Conservation (phyloP, 2,329 filamentous ascomycete genomes). For the Didymella exigua region DNA sequence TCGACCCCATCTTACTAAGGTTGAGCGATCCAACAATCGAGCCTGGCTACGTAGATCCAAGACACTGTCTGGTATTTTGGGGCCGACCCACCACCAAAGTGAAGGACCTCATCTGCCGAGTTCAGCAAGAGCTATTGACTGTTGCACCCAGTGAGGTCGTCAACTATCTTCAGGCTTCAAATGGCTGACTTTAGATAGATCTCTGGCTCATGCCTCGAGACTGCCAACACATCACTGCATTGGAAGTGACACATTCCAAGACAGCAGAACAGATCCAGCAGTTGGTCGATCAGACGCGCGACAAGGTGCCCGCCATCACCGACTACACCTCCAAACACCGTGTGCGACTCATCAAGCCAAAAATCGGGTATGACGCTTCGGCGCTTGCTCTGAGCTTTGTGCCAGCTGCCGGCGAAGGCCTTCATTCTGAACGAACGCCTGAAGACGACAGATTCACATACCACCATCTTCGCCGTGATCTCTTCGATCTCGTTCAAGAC, state of each 20-base stretch:
- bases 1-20: conserved; percentile 77
- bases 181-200: conserved; percentile 53
- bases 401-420: conserved; percentile 70
- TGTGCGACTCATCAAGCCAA: conserved; percentile 78
- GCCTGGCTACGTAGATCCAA: conserved; percentile 72
- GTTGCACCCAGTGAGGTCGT: conserved; percentile 70
- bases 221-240: conserved; percentile 80
- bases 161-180: background rate
- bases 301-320: conserved; percentile 64
- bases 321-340: conserved; percentile 71
- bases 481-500: conserved; percentile 66
- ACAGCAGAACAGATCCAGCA: conserved; percentile 70
- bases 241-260: conserved; percentile 83
- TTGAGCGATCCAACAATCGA: conserved; percentile 68
- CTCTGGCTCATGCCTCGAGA: conserved; percentile 85
- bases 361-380: conserved; percentile 81
- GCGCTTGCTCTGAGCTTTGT: conserved; percentile 88
- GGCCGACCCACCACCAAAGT: conserved; percentile 78
- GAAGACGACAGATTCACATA: conserved; percentile 77
- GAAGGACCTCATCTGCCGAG: conserved; percentile 66
- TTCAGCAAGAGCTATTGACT: conserved; percentile 70
- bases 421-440: conserved; percentile 39
- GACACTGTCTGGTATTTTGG: conserved; percentile 88
- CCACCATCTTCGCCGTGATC: conserved; percentile 83
- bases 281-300: conserved; percentile 64